Conservation (phyloP, 176 grass and related monocot species). For the bread wheat (Triticum aestivum) region IWGSC_CS_RefSeq_v2.1 NC_057796.1:286691677-286692176, state of each 20-base stretch:
- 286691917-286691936: slow-evolving; percentile 23
- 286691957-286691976: slow-evolving; percentile 52
- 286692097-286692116: neutral
- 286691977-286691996: neutral
- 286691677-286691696: slow-evolving; percentile 79
- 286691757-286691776: slow-evolving; percentile 55
- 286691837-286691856: slow-evolving; percentile 70
- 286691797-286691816: slow-evolving; percentile 80
- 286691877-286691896: slow-evolving; percentile 48
- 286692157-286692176: neutral
- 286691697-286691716: slow-evolving; percentile 78
- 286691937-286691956: slow-evolving; percentile 68
- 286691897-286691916: slow-evolving; percentile 42
- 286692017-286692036: neutral
- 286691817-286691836: slow-evolving; percentile 70
- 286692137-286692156: neutral
- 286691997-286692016: neutral
- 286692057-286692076: neutral
- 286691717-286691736: slow-evolving; percentile 82
- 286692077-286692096: neutral
- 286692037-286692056: neutral
- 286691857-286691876: slow-evolving; percentile 50
- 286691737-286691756: slow-evolving; percentile 55
- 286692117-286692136: neutral
- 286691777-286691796: slow-evolving; percentile 71